Evolutionary conservation across 2,329 filamentous ascomycete species (phyloP).

Genomic region (Cladosporium sp.): DNA sequence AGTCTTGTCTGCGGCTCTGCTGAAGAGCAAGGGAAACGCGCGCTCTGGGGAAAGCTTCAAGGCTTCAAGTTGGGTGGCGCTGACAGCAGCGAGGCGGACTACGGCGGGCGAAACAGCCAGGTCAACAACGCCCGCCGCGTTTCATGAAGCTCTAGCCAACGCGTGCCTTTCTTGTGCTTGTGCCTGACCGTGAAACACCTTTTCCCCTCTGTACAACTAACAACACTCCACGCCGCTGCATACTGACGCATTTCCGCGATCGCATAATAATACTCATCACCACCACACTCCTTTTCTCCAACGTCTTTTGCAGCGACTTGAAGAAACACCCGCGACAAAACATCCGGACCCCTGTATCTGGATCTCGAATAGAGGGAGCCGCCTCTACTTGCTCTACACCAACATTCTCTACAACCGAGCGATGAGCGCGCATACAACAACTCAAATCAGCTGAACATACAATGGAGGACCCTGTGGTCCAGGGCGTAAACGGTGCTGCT

Average conservation of each 20-base stretch:
- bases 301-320: conserved; percentile 2
- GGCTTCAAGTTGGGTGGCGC: neutral
- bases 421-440: neutral
- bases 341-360: conserved; percentile 20
- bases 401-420: neutral
- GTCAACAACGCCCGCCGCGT: conserved; percentile 8
- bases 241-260: conserved; percentile 7
- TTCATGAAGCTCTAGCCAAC: conserved; percentile 17
- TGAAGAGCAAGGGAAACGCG: neutral
- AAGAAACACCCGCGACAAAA: neutral
- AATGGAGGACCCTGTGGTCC: conserved; percentile 44
- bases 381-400: neutral
- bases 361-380: conserved; percentile 1
- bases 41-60: conserved; percentile 5
- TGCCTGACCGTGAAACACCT: neutral
- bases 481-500: conserved; percentile 38
- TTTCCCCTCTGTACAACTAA: neutral
- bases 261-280: conserved; percentile 4
- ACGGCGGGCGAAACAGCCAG: neutral
- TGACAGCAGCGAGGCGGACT: too few relatives aligned
- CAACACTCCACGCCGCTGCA: conserved; percentile 7
- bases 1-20: neutral
- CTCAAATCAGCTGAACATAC: conserved; percentile 15
- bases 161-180: conserved; percentile 13
- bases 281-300: neutral